Base-by-base conservation (phyloP, 2,329 filamentous ascomycete genomes). In the Pseudogymnoascus sp. region DNA sequence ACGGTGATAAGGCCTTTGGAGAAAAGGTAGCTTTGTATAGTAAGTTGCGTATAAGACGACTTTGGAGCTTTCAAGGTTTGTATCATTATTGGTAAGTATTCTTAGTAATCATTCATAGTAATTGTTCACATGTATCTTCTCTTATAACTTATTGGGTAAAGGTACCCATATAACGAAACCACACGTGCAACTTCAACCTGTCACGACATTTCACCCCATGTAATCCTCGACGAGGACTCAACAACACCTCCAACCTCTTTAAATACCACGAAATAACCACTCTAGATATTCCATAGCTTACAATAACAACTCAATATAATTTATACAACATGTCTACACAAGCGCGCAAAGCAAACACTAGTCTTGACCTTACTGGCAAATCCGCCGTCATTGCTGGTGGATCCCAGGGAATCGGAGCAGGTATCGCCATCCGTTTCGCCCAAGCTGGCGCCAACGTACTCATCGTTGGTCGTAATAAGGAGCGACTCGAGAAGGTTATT, bases 361-460 rank as follows among this genome's bases (percentile, higher is more conserved):
- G 18, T 21, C 41, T 52, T 52, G 41, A 52, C 23, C n/a, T 52
- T 3, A 52, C n/a, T 18, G 41, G 41, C 23, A 52, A 52, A 30
- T 28, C 23, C n/a, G 41, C 23, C 23, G 41, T 52, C 23, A 52
- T 52, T 7, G 41, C 41, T 3, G 41, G 41, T 5, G 41, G 41
- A 30, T 52, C 41, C n/a, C 41, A 52, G 18, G 41, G 41, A 30
- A 52, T 52, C 41, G 41, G 41, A 52, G 41, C 41, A 30, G 41
- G 41, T 5, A n/a, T 52, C n/a, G 41, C 41, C 41, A 52, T 52
- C 23, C 41, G 41, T n/a, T 52, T 52, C n/a, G 41, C 41, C 41
- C 23, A 52, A 6, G 41, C 41, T 12, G 41, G 41, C 9, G 41
- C 41, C 23, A 52, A 52, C 15, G 41, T 52, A 3, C 2, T 52